Evolutionary conservation across 805 yeast species (phyloP), one percentile per base, ranked within the genome.

Genomic region (Candida silvicultrix): DNA sequence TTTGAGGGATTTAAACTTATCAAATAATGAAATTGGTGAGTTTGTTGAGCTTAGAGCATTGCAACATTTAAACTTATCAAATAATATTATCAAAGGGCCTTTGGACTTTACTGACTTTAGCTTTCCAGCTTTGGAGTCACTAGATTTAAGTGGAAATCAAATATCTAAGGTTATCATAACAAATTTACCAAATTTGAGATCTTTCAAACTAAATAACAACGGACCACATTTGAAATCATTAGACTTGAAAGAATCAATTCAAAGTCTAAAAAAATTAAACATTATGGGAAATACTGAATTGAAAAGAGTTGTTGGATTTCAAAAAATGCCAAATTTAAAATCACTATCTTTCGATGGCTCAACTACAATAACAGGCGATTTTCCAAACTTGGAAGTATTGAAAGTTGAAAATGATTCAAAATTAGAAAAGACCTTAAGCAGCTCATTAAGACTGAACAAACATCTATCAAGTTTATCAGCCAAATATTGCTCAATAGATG

Each of bases 191-290:
- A 66, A 67, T 44, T 61, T 73, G 45, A 56, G 76, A 40, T 62
- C 63, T 8, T 56, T 73, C 32, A 58, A 75, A 45, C 50, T 70
- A 15, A 75, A 71, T 52, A 74, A 74, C 4, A 69, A 70, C 45
- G 42, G 22, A 19, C 6, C 16, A 2, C 12, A 10, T 10, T 19
- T 19, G 23, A 29, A 35, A 22, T 23, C 38, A 7, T 16, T 35
- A 6, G 25, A 42, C 4, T 15, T 18, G 1, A 28, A 34, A 11
- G 19, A 20, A 16, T 4, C 22, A 38, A 14, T 16, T 25, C 14
- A 3, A 7, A 37, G 39, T 11, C 32, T 57, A 43, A 29, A 37
- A 15, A 46, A 42, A 12, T 31, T 57, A 35, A 43, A 53, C 15
- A 11, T 43, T 5, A 3, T 20, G 18, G 14, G 29, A 9, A 37